A percentile compares a stretch with the other conserved stretches of the same genome.
Conservation (phyloP, 768 basidiomycete genomes). For the Leucocoprinus sp. region DNA sequence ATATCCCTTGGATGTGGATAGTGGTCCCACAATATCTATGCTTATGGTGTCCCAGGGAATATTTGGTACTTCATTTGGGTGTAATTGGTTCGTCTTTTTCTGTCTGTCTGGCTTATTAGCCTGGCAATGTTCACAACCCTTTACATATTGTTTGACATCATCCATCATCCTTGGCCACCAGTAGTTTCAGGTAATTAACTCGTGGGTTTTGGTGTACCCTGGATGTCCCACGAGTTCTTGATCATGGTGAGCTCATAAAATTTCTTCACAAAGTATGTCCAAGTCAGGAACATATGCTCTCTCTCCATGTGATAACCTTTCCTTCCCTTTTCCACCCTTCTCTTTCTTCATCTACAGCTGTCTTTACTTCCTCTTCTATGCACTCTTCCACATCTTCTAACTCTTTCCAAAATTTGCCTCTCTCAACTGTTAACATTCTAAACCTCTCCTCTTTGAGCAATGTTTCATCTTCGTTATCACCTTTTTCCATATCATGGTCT, state of each 20-base stretch:
- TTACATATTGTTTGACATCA: conserved; percentile 1
- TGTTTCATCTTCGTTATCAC: not conserved
- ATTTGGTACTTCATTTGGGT: not conserved
- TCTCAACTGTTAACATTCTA: too few species aligned
- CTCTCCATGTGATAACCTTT: too few species aligned
- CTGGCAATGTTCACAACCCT: conserved; percentile 3
- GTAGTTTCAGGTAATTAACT: too few species aligned
- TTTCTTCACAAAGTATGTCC: not conserved
- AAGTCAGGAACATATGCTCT: too few species aligned
- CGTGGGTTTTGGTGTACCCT: too few species aligned
- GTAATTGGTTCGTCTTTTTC: not conserved
- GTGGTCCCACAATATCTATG: not conserved
- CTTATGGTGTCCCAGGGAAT: not conserved
- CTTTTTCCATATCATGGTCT: too few species aligned
- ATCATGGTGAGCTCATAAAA: not conserved
- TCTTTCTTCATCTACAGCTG: too few species aligned
- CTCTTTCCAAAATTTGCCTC: not conserved
- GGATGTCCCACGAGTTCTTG: too few species aligned
- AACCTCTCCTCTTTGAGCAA: not conserved
- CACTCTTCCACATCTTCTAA: not conserved
- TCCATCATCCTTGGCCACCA: conserved; percentile 2
- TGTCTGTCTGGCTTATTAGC: conserved; percentile 3
- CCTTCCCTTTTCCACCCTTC: too few species aligned
- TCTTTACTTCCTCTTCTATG: not conserved
- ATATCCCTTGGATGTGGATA: too few species aligned